phyloP scores from a whole-genome alignment of 2,329 filamentous ascomycete species.

The Zymoseptoria passerinii region DNA sequence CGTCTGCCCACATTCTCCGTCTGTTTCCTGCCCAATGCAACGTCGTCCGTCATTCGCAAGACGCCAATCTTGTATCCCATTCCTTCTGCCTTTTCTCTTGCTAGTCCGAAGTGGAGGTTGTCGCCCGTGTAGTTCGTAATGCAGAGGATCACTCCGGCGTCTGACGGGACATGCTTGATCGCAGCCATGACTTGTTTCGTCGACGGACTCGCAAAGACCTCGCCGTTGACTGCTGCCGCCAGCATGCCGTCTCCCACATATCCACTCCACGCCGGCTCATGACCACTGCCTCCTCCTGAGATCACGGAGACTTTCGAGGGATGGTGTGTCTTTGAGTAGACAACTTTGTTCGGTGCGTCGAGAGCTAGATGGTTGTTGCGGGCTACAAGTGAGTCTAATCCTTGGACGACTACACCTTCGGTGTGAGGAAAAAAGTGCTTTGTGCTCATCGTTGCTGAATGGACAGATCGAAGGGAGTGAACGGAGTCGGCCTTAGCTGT shows the following conservation, averaged over 20 bases:
- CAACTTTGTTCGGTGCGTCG: conserved; percentile 41
- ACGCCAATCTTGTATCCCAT: conserved; percentile 40
- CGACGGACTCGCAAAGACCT: conserved; percentile 42
- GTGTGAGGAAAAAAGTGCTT: conserved; percentile 49
- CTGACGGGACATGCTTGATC: conserved; percentile 38
- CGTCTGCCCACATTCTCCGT: conserved; percentile 42
- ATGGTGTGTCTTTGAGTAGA: conserved; percentile 39
- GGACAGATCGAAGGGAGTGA: not conserved
- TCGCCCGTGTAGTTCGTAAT: conserved; percentile 46
- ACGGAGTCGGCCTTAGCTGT: not conserved
- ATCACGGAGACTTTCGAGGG: conserved; percentile 39
- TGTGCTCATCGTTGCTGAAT: conserved; percentile 38
- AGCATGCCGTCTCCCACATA: conserved; percentile 44
- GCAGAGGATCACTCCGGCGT: conserved; percentile 40
- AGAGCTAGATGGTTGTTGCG: conserved; percentile 39
- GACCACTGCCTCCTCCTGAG: conserved; percentile 41
- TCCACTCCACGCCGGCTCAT: conserved; percentile 43
- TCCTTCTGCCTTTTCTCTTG: conserved; percentile 40
- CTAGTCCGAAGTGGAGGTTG: conserved; percentile 43
- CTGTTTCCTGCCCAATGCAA: conserved; percentile 41
- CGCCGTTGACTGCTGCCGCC: conserved; percentile 40
- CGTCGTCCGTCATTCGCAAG: conserved; percentile 43
- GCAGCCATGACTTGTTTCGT: conserved; percentile 45
- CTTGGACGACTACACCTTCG: conserved; percentile 43
- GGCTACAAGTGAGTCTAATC: conserved; percentile 40